A percentile compares a stretch with the other conserved stretches of the same genome.
These are phyloP conservation scores for Sordariomycetes sp. DNA, from an alignment of 2,329 filamentous ascomycete species.

Conservation along the genomic window DNA sequence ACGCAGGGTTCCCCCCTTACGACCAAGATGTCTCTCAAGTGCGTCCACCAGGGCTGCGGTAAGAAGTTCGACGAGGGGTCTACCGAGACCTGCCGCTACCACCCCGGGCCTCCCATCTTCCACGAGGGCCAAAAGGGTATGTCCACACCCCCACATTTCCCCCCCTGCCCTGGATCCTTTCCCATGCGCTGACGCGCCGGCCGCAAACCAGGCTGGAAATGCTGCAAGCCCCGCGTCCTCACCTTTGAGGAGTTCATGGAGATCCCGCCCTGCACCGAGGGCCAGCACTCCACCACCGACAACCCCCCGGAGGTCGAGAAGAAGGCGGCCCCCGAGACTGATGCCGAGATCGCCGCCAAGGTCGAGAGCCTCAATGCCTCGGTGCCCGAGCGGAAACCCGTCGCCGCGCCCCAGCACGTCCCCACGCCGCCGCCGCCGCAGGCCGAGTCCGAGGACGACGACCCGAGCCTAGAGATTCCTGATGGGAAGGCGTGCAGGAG, in stretches of 20 bases:
- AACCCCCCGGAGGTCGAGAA: conserved; percentile 47
- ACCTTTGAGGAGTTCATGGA: conserved; percentile 96
- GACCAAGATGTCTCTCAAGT: conserved; percentile 59
- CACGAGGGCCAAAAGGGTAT: conserved; percentile 97
- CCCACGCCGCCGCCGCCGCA: conserved; percentile 43
- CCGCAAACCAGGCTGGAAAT: conserved; percentile 77
- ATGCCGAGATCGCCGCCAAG: conserved; percentile 26
- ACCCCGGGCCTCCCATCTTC: conserved; percentile 87
- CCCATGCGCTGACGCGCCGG: not conserved
- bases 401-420: conserved; percentile 27
- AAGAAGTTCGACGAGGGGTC: conserved; percentile 66
- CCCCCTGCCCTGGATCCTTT: not conserved
- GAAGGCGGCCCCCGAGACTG: conserved; percentile 35
- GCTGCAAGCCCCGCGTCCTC: conserved; percentile 91
- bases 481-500: conserved; percentile 66
- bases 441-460: conserved; percentile 78
- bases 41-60: conserved; percentile 90
- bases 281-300: conserved; percentile 84
- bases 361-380: conserved; percentile 39
- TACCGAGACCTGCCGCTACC: conserved; percentile 77
- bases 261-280: conserved; percentile 85
- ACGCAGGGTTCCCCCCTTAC: not conserved
- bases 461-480: conserved; percentile 59
- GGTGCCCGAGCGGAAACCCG: conserved; percentile 23
- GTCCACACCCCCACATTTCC: conserved; percentile 9